Conservation (phyloP, 208 protist genomes). For the Porcisia hertigi region DNA sequence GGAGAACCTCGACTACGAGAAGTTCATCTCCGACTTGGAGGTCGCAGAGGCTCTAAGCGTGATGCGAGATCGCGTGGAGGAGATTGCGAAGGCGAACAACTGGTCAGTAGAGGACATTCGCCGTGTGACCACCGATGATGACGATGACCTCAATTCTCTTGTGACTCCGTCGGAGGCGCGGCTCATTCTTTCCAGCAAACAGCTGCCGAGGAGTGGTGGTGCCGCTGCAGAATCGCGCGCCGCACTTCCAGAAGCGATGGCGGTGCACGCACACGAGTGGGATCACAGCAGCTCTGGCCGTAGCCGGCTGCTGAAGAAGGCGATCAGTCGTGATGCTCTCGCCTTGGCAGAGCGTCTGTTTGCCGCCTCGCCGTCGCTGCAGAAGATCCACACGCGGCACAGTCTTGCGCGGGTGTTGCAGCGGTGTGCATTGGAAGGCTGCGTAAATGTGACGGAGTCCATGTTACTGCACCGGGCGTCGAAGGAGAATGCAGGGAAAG, state of each 20-base stretch:
- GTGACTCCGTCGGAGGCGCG: conserved; percentile 35
- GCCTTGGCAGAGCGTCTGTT: conserved; percentile 87
- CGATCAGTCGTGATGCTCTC: conserved; percentile 80
- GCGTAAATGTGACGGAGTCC: conserved; percentile 46
- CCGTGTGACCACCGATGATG: conserved; percentile 41
- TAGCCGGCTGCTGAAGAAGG: conserved; percentile 55
- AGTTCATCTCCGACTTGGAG: conserved; percentile 90
- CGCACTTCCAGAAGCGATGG: conserved; percentile 33
- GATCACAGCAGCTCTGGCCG: conserved; percentile 50
- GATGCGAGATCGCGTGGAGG: conserved; percentile 89
- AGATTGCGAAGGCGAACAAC: conserved; percentile 79
- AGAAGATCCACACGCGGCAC: conserved; percentile 87
- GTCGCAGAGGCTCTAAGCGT: conserved; percentile 85
- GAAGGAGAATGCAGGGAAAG: background rate
- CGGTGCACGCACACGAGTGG: conserved; percentile 60
- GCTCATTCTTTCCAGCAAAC: conserved; percentile 3
- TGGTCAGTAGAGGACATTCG: conserved; percentile 71
- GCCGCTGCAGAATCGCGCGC: conserved; percentile 16
- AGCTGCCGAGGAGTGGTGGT: conserved; percentile 2
- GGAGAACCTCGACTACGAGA: conserved; percentile 86
- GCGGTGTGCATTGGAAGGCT: conserved; percentile 62
- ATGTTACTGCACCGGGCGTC: conserved; percentile 19
- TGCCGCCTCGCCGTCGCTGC: conserved; percentile 71
- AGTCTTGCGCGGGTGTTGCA: conserved; percentile 84
- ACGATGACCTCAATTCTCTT: conserved; percentile 40